A percentile compares a stretch with the other conserved stretches of the same genome.
Conservation (phyloP, 495 filamentous ascomycete genomes). For the Talaromyces borbonicus region DNA sequence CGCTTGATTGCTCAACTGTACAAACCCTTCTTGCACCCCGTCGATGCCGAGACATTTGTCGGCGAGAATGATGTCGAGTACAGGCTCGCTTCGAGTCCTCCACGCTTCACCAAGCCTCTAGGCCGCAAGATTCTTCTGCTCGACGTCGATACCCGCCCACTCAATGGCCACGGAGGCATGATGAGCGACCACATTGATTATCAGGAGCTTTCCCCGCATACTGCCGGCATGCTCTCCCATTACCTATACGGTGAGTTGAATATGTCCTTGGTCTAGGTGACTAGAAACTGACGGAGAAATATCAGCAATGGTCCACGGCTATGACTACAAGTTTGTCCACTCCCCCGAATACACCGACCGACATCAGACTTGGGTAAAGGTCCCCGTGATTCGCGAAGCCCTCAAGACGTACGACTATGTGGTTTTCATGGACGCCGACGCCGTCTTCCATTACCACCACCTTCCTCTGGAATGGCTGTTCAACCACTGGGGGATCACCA, state of each 20-base stretch:
- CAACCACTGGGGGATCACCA: slow-evolving; percentile 41
- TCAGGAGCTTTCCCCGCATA: slow-evolving; percentile 11
- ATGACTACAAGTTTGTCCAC: slow-evolving; percentile 42
- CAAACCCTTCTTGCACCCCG: slow-evolving; percentile 6
- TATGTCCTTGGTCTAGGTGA: too few relatives aligned
- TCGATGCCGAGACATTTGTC: slow-evolving; percentile 1
- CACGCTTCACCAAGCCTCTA: slow-evolving; percentile 15
- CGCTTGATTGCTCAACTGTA: slow-evolving; percentile 3
- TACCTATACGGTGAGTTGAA: slow-evolving; percentile 23
- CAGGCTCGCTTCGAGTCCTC: slow-evolving; percentile 1
- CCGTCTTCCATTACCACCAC: slow-evolving; percentile 36
- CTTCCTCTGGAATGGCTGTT: slow-evolving; percentile 45
- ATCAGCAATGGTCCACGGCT: slow-evolving; percentile 39
- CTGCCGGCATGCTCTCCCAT: slow-evolving; percentile 30
- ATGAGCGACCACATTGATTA: slow-evolving; percentile 17
- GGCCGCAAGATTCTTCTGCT: slow-evolving; percentile 28
- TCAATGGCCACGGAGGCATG: slow-evolving; percentile 18
- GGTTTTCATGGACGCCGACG: slow-evolving; percentile 42
- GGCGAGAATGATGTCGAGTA: not conserved
- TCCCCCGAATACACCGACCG: slow-evolving; percentile 12
- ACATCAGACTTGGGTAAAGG: slow-evolving; percentile 40
- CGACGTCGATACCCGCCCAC: slow-evolving; percentile 29
- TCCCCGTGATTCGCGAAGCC: slow-evolving; percentile 33
- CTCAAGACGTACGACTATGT: slow-evolving; percentile 37
- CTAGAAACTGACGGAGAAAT: not conserved